phyloP scores from a whole-genome alignment of 805 yeast species.

The Naumovozyma baii region DNA sequence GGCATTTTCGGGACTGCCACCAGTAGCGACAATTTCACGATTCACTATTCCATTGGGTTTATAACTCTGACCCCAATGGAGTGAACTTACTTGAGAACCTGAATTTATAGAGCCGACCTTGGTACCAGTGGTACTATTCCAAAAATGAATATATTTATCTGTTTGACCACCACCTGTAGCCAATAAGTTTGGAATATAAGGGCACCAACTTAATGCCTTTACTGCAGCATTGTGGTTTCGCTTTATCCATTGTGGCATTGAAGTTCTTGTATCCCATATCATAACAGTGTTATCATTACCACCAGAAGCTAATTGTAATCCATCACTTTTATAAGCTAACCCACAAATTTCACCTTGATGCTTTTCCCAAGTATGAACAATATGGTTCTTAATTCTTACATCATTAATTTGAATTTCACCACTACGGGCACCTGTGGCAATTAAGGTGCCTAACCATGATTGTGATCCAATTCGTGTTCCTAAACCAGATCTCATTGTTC shows the following conservation, averaged over 20 bases:
- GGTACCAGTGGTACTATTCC: slow-evolving; percentile 90
- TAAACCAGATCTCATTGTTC: slow-evolving; percentile 64
- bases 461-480: slow-evolving; percentile 74
- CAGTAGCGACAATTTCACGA: slow-evolving; percentile 80
- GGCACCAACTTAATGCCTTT: slow-evolving; percentile 92
- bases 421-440: slow-evolving; percentile 79
- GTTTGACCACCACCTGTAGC: slow-evolving; percentile 98
- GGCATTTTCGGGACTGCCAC: slow-evolving; percentile 84
- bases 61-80: slow-evolving; percentile 71
- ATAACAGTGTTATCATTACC: slow-evolving; percentile 91
- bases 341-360: slow-evolving; percentile 94
- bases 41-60: slow-evolving; percentile 21
- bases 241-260: slow-evolving; percentile 62
- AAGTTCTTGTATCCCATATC: slow-evolving; percentile 80
- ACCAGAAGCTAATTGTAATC: slow-evolving; percentile 78
- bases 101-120: slow-evolving; percentile 80
- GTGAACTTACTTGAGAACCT: slow-evolving; percentile 88
- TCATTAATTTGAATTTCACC: slow-evolving; percentile 85
- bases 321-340: slow-evolving; percentile 73
- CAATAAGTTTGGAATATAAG: slow-evolving; percentile 65
- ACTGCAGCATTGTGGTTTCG: slow-evolving; percentile 87
- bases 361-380: slow-evolving; percentile 46
- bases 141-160: slow-evolving; percentile 81
- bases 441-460: slow-evolving; percentile 71
- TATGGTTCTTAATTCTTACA: slow-evolving; percentile 74